These are phyloP conservation scores for Hypomyces perniciosus DNA, from an alignment of 2,329 filamentous ascomycete species.

Conservation along the genomic window DNA sequence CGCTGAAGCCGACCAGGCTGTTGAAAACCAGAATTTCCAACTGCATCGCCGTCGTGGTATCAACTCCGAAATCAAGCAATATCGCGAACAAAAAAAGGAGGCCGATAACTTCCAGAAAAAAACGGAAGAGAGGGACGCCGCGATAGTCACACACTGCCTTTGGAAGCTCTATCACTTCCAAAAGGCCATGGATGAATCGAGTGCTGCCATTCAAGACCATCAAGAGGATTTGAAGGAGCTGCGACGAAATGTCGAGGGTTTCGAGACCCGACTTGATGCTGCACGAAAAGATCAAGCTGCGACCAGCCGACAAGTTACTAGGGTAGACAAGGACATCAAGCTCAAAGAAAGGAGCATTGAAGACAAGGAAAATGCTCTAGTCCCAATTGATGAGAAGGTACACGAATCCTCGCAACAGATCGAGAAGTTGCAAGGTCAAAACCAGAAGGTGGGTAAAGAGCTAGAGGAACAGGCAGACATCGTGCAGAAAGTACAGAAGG, in stretches of 20 bases:
- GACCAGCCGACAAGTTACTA: conserved; percentile 68
- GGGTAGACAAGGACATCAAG: conserved; percentile 80
- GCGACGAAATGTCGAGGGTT: conserved; percentile 79
- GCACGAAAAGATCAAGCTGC: conserved; percentile 79
- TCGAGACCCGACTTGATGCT: conserved; percentile 70
- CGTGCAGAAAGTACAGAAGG: conserved; percentile 70
- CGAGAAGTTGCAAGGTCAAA: conserved; percentile 59
- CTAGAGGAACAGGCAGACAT: conserved; percentile 63
- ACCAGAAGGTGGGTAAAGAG: conserved; percentile 68
- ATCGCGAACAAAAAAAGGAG: conserved; percentile 93
- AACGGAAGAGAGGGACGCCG: conserved; percentile 81
- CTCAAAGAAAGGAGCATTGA: conserved; percentile 82
- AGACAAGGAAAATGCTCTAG: conserved; percentile 74
- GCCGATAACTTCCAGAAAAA: conserved; percentile 91
- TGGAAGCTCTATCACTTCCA: conserved; percentile 98
- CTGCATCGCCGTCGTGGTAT: conserved; percentile 86
- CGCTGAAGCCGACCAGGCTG: conserved; percentile 74
- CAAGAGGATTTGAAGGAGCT: conserved; percentile 94
- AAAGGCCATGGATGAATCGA: conserved; percentile 85
- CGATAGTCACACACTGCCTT: conserved; percentile 85
- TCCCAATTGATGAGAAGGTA: conserved; percentile 91
- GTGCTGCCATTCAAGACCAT: conserved; percentile 82
- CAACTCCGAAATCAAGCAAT: conserved; percentile 96
- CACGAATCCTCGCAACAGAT: conserved; percentile 68
- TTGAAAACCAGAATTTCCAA: conserved; percentile 83